A percentile compares a stretch with the other conserved stretches of the same genome.
Evolutionary conservation across 345 rosid species (phyloP).

Genomic region (Chamaenerion angustifolium): DNA sequence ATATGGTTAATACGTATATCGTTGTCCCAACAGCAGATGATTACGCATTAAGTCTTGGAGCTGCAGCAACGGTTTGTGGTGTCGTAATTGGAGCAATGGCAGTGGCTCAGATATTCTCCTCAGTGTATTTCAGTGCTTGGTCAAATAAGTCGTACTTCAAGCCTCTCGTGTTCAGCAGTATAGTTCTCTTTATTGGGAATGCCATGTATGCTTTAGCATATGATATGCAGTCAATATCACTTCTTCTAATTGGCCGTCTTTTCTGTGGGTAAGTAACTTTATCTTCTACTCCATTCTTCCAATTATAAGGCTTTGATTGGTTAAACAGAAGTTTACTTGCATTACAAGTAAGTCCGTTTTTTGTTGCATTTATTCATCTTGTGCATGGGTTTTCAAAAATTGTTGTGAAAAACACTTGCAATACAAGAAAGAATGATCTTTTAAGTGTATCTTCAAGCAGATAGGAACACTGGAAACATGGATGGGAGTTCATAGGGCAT

Average conservation of each 20-base stretch:
- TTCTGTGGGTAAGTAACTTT: constrained; percentile 72
- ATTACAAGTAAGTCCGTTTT: too few species aligned
- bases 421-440: too few species aligned
- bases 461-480: too few species aligned
- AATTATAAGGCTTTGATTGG: too few species aligned
- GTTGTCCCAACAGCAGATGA: constrained; percentile 94
- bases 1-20: constrained; percentile 91
- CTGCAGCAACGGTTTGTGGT: constrained; percentile 98
- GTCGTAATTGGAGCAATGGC: constrained; percentile 98
- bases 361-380: too few species aligned
- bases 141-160: constrained; percentile 89
- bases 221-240: constrained; percentile 55
- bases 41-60: constrained; percentile 84
- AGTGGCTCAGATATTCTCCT: constrained; percentile 89
- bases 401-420: too few species aligned
- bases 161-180: constrained; percentile 94
- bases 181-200: constrained; percentile 71
- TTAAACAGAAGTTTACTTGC: too few species aligned
- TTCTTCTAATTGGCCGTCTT: constrained; percentile 83
- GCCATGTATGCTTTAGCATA: constrained; percentile 81
- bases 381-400: too few species aligned
- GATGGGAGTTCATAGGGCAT: too few species aligned
- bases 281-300: too few species aligned
- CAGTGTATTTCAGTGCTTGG: constrained; percentile 96
- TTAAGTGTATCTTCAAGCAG: too few species aligned